Percentiles rank a stretch among this genome's conserved stretches.
These are phyloP conservation scores for Geranium incanum DNA, from an alignment of 441 rosid species.

Conservation along the genomic window DNA sequence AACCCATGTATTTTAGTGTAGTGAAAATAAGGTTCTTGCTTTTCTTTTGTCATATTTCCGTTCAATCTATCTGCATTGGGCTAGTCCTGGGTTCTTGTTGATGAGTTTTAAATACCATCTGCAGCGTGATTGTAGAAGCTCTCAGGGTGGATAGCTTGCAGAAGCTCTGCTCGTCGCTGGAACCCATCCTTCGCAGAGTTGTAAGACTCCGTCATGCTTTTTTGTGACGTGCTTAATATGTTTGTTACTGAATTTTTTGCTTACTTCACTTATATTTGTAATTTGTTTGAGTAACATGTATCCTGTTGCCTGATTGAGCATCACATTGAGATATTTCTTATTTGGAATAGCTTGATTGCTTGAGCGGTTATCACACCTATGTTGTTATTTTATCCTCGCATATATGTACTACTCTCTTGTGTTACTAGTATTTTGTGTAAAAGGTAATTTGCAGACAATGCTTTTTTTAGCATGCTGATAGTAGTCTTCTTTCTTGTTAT, in stretches of 20 bases:
- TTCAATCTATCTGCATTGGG: not conserved
- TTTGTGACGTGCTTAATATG: not conserved
- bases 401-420: not conserved
- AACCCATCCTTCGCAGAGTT: constrained; percentile 95
- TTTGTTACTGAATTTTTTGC: not conserved
- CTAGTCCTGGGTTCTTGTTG: constrained; percentile 10
- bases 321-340: not conserved
- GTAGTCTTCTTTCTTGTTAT: not conserved
- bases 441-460: not conserved
- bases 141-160: constrained; percentile 92
- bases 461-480: not conserved
- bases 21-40: not conserved
- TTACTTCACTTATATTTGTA: not conserved
- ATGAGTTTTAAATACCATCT: constrained; percentile 13
- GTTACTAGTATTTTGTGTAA: not conserved
- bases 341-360: not conserved
- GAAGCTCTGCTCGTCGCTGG: constrained; percentile 95
- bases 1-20: not conserved
- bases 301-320: constrained; percentile 1
- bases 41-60: constrained; percentile 6
- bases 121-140: constrained; percentile 97
- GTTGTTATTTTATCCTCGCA: not conserved
- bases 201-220: constrained; percentile 41
- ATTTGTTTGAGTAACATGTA: not conserved
- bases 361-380: not conserved